Percentiles rank a stretch among this genome's conserved stretches.
Conservation (phyloP, 176 grass and related monocot genomes). For the Saccharum spontaneum region DNA sequence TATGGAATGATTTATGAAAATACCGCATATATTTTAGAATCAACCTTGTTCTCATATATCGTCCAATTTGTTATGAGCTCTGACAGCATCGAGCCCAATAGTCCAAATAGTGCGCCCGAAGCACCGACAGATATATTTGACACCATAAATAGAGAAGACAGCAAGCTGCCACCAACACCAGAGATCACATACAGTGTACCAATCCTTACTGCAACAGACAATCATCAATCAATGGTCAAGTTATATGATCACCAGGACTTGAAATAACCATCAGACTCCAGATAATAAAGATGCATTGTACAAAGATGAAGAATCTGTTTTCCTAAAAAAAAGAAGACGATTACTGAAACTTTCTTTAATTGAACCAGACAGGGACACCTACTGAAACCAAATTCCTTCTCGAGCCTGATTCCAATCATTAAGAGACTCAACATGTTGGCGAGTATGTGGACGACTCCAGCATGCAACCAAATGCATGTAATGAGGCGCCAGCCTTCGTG, state of each 20-base stretch:
- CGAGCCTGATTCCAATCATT: conserved; percentile 84
- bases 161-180: conserved; percentile 85
- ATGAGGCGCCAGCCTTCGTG: conserved; percentile 85
- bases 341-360: not conserved
- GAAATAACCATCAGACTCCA: not conserved
- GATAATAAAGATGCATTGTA: not conserved
- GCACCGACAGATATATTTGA: conserved; percentile 89
- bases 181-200: conserved; percentile 79
- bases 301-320: conserved; percentile 10
- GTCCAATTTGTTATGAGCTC: conserved; percentile 99
- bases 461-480: conserved; percentile 97
- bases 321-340: not conserved
- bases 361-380: conserved; percentile 13
- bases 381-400: conserved; percentile 98
- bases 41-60: conserved; percentile 94
- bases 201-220: conserved; percentile 69
- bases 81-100: conserved; percentile 91
- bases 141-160: conserved; percentile 88
- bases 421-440: conserved; percentile 89
- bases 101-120: conserved; percentile 95
- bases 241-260: conserved; percentile 9
- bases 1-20: not conserved
- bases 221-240: conserved; percentile 23
- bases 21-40: not conserved
- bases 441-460: conserved; percentile 85